phyloP scores from a whole-genome alignment of 2,329 filamentous ascomycete genomes.

The Alternaria postmessia region DNA sequence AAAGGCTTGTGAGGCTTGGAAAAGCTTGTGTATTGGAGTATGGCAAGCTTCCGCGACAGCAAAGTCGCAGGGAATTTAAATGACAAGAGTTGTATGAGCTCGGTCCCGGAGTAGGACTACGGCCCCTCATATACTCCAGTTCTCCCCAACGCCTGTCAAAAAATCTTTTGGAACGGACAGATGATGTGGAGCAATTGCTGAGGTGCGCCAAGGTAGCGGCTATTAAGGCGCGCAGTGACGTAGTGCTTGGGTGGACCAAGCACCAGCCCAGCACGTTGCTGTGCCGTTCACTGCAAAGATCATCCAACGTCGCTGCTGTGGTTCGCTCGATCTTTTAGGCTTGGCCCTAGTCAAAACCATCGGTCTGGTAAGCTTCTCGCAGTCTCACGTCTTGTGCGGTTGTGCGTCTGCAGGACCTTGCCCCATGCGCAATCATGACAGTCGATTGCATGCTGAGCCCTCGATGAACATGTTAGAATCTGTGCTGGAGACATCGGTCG shows the following conservation, averaged over 20 bases:
- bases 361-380: not conserved
- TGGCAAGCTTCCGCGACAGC: slow-evolving; percentile 9
- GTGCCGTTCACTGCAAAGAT: slow-evolving; percentile 20
- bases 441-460: not conserved
- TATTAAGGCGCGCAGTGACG: slow-evolving; percentile 24
- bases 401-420: not conserved
- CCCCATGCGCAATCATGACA: slow-evolving; percentile 8
- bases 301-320: slow-evolving; percentile 14
- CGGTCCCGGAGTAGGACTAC: not conserved
- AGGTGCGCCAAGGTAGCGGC: slow-evolving; percentile 14
- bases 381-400: not conserved
- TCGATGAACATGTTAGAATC: not conserved
- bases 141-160: slow-evolving; percentile 4
- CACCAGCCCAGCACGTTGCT: slow-evolving; percentile 7
- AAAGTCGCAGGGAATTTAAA: slow-evolving; percentile 1
- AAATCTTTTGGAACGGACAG: slow-evolving; percentile 13
- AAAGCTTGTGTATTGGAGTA: slow-evolving; percentile 35
- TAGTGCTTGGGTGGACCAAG: slow-evolving; percentile 15
- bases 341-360: not conserved
- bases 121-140: slow-evolving; percentile 12
- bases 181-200: slow-evolving; percentile 15
- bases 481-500: not conserved
- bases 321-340: slow-evolving; percentile 14
- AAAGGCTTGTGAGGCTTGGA: slow-evolving; percentile 35
- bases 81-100: slow-evolving; percentile 2